Conservation (phyloP, 2,329 filamentous ascomycete genomes). For the Elsinoe perseae region DNA sequence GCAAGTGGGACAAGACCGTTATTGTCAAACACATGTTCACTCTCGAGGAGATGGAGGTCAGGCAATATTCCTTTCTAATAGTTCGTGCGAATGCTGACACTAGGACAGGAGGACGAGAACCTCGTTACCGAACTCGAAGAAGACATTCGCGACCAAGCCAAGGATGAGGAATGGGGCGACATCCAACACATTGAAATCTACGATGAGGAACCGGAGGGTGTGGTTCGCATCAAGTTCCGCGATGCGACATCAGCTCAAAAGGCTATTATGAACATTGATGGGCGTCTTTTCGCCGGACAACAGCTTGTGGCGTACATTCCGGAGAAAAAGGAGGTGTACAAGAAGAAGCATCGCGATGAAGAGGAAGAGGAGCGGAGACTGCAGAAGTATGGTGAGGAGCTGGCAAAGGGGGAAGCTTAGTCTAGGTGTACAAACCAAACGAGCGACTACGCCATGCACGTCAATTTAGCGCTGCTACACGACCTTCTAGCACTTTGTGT, state of each 20-base stretch:
- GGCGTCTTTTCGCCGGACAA: constrained; percentile 67
- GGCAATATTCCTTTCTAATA: constrained; percentile 9
- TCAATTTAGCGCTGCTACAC: no score
- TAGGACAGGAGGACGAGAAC: constrained; percentile 59
- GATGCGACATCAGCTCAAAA: constrained; percentile 61
- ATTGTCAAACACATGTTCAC: constrained; percentile 93
- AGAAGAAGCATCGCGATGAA: constrained; percentile 48
- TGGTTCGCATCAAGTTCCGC: constrained; percentile 77
- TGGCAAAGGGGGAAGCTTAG: constrained; percentile 5
- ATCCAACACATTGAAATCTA: constrained; percentile 89
- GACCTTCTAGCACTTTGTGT: no score
- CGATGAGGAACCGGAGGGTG: constrained; percentile 74
- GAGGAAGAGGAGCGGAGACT: constrained; percentile 41
- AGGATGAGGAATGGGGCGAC: constrained; percentile 72
- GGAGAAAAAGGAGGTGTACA: constrained; percentile 61
- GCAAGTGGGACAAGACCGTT: constrained; percentile 68
- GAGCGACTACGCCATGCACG: no score
- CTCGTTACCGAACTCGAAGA: constrained; percentile 87
- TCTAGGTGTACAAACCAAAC: no score
- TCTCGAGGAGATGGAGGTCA: constrained; percentile 63
- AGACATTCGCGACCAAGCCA: constrained; percentile 84
- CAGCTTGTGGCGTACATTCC: constrained; percentile 53
- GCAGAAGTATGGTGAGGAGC: constrained; percentile 39
- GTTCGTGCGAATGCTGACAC: constrained; percentile 20
- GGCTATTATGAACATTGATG: constrained; percentile 65